Evolutionary conservation across 2,329 filamentous ascomycete species (phyloP).

Genomic region (Aurifilum marmelostoma): DNA sequence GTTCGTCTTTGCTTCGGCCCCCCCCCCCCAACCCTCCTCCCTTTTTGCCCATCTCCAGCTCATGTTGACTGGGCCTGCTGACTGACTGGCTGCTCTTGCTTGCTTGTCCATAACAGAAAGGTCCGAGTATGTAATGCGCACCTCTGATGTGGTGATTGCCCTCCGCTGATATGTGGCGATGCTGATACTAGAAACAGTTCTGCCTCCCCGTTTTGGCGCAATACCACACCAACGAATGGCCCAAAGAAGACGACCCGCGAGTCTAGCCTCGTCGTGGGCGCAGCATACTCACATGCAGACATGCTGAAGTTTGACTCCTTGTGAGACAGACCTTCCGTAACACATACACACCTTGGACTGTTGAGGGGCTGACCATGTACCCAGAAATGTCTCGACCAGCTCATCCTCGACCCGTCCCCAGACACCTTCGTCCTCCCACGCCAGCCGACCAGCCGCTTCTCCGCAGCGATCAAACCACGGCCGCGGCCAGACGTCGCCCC

Average conservation of each 20-base stretch:
- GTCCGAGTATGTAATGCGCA: conserved; percentile 60
- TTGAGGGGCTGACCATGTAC: conserved; percentile 31
- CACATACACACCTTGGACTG: neutral
- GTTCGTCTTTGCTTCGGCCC: conserved; percentile 56
- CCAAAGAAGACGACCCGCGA: conserved; percentile 60
- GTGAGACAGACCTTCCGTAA: conserved; percentile 53
- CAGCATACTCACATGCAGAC: conserved; percentile 94
- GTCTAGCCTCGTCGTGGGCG: conserved; percentile 80
- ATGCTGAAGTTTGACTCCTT: conserved; percentile 84
- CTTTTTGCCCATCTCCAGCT: no score
- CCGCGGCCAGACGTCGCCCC: conserved; percentile 62
- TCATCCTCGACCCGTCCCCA: conserved; percentile 67
- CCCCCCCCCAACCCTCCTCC: neutral
- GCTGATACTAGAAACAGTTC: conserved; percentile 61
- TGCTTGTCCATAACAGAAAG: conserved; percentile 51
- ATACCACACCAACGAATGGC: conserved; percentile 44
- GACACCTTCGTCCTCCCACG: conserved; percentile 71
- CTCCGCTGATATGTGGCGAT: conserved; percentile 22
- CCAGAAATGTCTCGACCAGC: conserved; percentile 35
- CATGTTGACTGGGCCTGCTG: conserved; percentile 31
- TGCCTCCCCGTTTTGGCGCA: conserved; percentile 85
- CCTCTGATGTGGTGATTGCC: neutral
- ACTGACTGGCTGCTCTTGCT: conserved; percentile 35
- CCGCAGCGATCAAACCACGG: conserved; percentile 46
- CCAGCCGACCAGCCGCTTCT: conserved; percentile 44